Base-by-base conservation (phyloP, 2,329 filamentous ascomycete genomes). In the Neurospora crassa region DNA sequence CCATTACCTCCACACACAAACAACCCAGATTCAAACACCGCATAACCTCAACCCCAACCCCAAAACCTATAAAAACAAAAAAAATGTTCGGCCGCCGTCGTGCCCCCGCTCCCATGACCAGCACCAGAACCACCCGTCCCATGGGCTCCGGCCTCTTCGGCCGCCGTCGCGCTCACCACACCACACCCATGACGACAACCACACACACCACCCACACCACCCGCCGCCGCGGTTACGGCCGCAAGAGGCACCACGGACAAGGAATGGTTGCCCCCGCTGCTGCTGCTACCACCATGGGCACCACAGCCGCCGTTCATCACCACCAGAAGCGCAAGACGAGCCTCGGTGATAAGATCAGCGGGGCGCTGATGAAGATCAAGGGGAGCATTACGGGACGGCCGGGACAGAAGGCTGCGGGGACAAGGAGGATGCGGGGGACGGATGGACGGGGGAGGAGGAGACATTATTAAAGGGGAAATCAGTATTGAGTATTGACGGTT, bases 331-430 rank as follows among this genome's bases (percentile, higher is more conserved):
- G 91, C 77, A 88, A 90, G 76, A 85, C 88, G 3, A 88, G 85
- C 47, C 83, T 94, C 74, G 90, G 90, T 67, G 92, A 95, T 82
- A 95, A 94, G 81, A 86, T 95, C 76, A 90, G 87, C 68, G 92
- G 92, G 20, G 92, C 91, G 0, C 83, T 95, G 79, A 84, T 92
- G 82, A 92, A 88, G 83, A 80, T 95, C 74, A 89, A 89, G 80
- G 92, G 92, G 8, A 88, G 84, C 70, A 78, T 95, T 71, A 94
- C 90, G 1, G 81, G 88, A 68, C 85, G 89, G 53, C 90, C 91
- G 2, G 92, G 90, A 34, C 82, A 91, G 74, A 94, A 94, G 89
- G 91, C 90, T 79, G 90, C 91, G 75, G 91, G 91, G 40, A 91
- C 90, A 68, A 85, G 91, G 72, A 86, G 91, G 70, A 92, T 92